Base-by-base conservation (phyloP, 1,284 basidiomycete genomes). In the Kalmanozyma brasiliensis region DNA sequence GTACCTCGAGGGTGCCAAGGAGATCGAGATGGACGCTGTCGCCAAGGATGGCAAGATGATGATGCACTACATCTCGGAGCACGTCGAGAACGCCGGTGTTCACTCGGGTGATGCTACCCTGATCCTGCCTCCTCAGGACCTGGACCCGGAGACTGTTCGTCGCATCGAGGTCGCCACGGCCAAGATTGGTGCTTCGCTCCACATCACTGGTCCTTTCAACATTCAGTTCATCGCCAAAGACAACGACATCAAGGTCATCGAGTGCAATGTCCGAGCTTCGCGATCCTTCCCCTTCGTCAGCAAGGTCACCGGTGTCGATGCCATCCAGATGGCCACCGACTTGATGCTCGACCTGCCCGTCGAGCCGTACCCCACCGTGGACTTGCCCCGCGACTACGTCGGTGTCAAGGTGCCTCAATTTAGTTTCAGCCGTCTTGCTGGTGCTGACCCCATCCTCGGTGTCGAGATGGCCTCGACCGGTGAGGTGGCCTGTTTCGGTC, bases 391-490 rank as follows among this genome's bases (percentile, higher is more conserved):
- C 49, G 92, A 97, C 83, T 98, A 98, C 78, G 94, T 98, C 64
- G 96, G 94, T 68, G 90, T 98, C 84, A 98, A 98, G 86, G 95
- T 97, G 16, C 94, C 96, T 23, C 95, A 98, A 84, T 98, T 98
- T 88, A 93, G 91, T 74, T 98, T 98, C 86, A 92, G 90, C 80
- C 89, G 95, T 61, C 85, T 98, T 32, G 94, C 92, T 22, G 95
- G 95, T 34, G 95, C 95, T 29, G 95, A 98, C 83, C 95, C 95
- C 16, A 90, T 98, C 19, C 87, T 98, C n/a, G 96, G 96, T 80
- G 95, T 98, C 47, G 95, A 98, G 86, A 98, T 98, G 95, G 95
- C 95, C 16, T 98, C 95, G n/a, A 98, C 95, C 1, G 95, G 95
- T 71, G 95, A 98, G 83, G 95, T 98, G 26, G 96, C 96, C 34